Percentiles rank a stretch among this genome's conserved stretches.
phyloP scores from a whole-genome alignment of 805 yeast genomes.

The Kluyveromyces siamensis region DNA sequence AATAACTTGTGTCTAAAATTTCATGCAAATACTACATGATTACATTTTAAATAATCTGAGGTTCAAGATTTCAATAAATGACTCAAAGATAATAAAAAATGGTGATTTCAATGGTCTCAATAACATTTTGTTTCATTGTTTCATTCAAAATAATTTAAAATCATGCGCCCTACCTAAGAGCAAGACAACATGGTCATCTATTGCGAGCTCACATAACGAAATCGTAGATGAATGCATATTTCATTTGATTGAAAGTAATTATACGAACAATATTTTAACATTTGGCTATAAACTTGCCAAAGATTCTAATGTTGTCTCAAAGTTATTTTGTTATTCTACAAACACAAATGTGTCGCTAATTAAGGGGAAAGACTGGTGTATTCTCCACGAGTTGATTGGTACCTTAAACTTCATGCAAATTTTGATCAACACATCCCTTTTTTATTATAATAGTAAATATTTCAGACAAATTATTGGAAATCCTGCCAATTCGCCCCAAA shows the following conservation, averaged over 20 bases:
- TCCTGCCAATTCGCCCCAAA: conserved; percentile 10
- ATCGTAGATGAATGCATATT: conserved; percentile 35
- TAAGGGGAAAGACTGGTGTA: conserved; percentile 37
- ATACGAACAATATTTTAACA: conserved; percentile 31
- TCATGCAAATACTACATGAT: background rate
- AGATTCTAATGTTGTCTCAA: conserved; percentile 18
- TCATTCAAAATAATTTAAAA: background rate
- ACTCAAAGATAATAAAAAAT: background rate
- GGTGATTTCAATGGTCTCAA: background rate
- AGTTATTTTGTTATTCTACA: conserved; percentile 25
- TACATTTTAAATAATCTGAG: background rate
- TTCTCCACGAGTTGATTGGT: conserved; percentile 34
- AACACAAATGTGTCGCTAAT: conserved; percentile 34
- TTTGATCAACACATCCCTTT: conserved; percentile 31
- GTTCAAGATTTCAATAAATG: background rate
- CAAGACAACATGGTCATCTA: conserved; percentile 3
- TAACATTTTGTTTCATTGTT: background rate
- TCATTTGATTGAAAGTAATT: conserved; percentile 20
- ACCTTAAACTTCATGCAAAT: conserved; percentile 31
- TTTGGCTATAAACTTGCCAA: conserved; percentile 36
- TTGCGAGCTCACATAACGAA: conserved; percentile 18
- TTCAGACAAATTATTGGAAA: conserved; percentile 19
- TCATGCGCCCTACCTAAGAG: background rate
- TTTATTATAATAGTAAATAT: conserved; percentile 7
- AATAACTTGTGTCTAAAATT: background rate